Evolutionary conservation across 1,284 basidiomycete species (phyloP), one percentile per base, ranked within the genome.

Genomic region (Schizophyllum commune): DNA sequence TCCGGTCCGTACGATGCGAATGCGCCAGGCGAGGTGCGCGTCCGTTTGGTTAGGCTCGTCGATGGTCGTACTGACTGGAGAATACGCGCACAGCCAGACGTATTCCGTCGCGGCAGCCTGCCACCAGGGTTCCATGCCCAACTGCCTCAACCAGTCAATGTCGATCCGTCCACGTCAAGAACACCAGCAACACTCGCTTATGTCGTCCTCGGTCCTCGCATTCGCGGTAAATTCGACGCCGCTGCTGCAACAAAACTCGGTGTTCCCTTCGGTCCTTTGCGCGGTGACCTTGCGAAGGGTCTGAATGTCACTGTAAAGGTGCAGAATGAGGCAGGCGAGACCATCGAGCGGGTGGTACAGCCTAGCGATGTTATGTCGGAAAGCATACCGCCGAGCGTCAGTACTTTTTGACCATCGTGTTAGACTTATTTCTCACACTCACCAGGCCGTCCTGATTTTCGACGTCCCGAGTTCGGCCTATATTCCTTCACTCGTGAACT

Each of bases 141-240:
- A 60, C 68, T 80, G 0, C 79, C 79, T 0, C 68, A 68, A 55
- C 75, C 75, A 58, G 60, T 63, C 51, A 66, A 66, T 47, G 57
- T 62, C 34, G 65, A 65, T 15, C 56, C 58, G 9, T 60, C 67
- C 17, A 65, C 71, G 52, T 70, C 69, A 17, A 65, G 68, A n/a
- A 65, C 72, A 20, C 69, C 69, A 56, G 72, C 77, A 6, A 76
- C 80, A 1, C 62, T 84, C n/a, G 80, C 81, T 5, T 97, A 95
- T 71, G 79, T 96, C 22, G 73, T 89, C 53, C 80, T 92, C 57
- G 92, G 93, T 0, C 91, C 94, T 0, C 79, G 79, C 2, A 77
- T 88, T 51, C 85, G 93, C 2, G 95, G 95, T n/a, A 94, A 92
- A 72, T 96, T 98, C 69, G 84, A 96, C 65, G 84, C 74, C 0